Evolutionary conservation across 2,329 filamentous ascomycete species (phyloP).

Genomic region (Fusarium piperis): DNA sequence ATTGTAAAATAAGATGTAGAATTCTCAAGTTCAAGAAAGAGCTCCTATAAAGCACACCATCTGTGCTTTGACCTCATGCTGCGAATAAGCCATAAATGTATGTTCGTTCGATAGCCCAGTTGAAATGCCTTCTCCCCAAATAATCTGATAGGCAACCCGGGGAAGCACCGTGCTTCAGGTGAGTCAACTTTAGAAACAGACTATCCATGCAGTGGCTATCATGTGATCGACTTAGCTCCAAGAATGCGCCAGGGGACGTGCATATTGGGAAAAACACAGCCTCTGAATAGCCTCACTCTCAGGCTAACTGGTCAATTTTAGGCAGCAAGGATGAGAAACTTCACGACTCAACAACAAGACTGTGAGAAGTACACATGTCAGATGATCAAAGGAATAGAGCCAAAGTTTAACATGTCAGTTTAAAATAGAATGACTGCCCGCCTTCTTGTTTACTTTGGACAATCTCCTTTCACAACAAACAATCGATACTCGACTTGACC

Average conservation of each 20-base stretch:
- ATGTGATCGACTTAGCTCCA: neutral
- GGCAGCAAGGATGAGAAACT: conserved; percentile 1
- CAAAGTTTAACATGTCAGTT: neutral
- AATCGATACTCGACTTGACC: neutral
- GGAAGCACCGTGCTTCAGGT: neutral
- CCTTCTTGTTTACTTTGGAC: neutral
- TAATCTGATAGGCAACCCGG: neutral
- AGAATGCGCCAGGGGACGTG: neutral
- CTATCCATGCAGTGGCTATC: neutral
- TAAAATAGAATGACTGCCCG: neutral
- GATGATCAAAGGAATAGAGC: neutral
- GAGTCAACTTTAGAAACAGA: neutral
- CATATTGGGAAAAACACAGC: neutral
- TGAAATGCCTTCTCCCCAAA: neutral
- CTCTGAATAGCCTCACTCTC: neutral
- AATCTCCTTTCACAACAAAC: neutral
- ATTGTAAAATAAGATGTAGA: neutral
- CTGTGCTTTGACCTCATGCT: neutral
- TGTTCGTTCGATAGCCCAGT: neutral
- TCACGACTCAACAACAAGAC: neutral
- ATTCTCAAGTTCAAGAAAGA: neutral
- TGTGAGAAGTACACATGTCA: neutral
- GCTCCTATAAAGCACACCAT: no score
- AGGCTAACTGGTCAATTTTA: neutral
- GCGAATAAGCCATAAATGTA: neutral